These are phyloP conservation scores for Kuraishia cidri DNA, from an alignment of 805 yeast genomes.

Conservation along the genomic window DNA sequence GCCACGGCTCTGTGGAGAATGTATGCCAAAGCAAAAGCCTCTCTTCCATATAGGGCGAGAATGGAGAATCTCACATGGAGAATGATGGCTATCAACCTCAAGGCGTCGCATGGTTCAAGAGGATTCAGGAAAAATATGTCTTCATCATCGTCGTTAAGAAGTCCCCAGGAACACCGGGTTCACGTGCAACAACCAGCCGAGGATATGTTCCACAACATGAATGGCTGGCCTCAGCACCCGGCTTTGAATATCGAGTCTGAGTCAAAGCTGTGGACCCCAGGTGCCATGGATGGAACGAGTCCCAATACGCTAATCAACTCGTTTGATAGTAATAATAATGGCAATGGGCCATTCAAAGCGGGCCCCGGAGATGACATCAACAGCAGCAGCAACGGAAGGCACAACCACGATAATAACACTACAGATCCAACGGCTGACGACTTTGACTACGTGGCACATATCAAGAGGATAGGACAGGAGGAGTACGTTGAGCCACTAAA, in stretches of 20 bases:
- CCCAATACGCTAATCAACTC: no score
- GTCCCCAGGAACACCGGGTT: not conserved
- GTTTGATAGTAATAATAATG: not conserved
- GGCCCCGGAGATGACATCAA: slow-evolving; percentile 1
- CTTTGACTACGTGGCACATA: slow-evolving; percentile 59
- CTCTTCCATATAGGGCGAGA: slow-evolving; percentile 64
- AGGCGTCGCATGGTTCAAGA: not conserved
- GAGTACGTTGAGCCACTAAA: slow-evolving; percentile 8
- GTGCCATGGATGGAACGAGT: no score
- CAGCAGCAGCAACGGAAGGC: slow-evolving; percentile 3
- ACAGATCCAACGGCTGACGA: slow-evolving; percentile 41
- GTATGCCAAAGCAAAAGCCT: slow-evolving; percentile 68
- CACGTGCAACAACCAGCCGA: no score
- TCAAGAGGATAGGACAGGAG: slow-evolving; percentile 42
- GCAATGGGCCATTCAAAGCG: not conserved
- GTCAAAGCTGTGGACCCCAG: not conserved
- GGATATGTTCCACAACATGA: slow-evolving; percentile 8
- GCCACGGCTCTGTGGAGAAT: slow-evolving; percentile 66
- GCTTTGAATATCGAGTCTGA: slow-evolving; percentile 13
- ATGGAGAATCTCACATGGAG: slow-evolving; percentile 88
- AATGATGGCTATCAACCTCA: slow-evolving; percentile 53
- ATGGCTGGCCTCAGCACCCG: slow-evolving; percentile 24
- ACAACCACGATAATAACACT: slow-evolving; percentile 1
- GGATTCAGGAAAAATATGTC: not conserved
- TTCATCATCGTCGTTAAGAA: not conserved